phyloP scores from a whole-genome alignment of 371 early-diverging fungal species.

The Zychaea mexicana region DNA sequence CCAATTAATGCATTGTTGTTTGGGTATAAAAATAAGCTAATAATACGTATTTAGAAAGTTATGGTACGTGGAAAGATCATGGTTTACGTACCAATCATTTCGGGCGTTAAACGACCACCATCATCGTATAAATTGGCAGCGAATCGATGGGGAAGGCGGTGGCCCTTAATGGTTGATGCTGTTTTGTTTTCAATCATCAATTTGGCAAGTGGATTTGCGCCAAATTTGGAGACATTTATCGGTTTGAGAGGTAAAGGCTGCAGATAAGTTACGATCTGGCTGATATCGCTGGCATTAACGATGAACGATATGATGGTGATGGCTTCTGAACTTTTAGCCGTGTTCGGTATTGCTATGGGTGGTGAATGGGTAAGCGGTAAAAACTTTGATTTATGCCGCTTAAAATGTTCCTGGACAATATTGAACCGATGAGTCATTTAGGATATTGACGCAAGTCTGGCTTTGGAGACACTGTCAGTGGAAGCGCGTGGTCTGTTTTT shows the following conservation, averaged over 20 bases:
- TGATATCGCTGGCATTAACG: no score
- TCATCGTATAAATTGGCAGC: slow-evolving; percentile 47
- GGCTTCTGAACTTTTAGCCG: no score
- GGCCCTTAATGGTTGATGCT: slow-evolving; percentile 70
- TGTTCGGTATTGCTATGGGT: slow-evolving; percentile 76
- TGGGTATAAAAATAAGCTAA: slow-evolving; percentile 38
- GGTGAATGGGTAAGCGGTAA: slow-evolving; percentile 79
- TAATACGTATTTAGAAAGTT: not conserved
- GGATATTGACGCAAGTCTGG: slow-evolving; percentile 71
- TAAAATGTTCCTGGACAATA: no score
- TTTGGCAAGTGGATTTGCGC: slow-evolving; percentile 69
- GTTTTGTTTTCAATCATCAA: slow-evolving; percentile 65
- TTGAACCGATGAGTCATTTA: no score
- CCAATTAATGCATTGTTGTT: slow-evolving; percentile 76
- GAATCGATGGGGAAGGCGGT: slow-evolving; percentile 70
- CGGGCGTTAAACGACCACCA: no score
- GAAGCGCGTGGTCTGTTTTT: slow-evolving; percentile 73
- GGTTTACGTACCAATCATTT: no score
- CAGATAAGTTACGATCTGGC: no score
- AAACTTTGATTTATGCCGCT: no score
- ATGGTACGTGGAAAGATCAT: no score
- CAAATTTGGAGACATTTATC: slow-evolving; percentile 47
- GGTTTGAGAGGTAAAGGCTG: no score
- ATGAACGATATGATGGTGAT: no score
- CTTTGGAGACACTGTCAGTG: slow-evolving; percentile 69